A percentile compares a stretch with the other conserved stretches of the same genome.
phyloP scores from a whole-genome alignment of 139 green algal genomes.

The Gonium pectorale region DNA sequence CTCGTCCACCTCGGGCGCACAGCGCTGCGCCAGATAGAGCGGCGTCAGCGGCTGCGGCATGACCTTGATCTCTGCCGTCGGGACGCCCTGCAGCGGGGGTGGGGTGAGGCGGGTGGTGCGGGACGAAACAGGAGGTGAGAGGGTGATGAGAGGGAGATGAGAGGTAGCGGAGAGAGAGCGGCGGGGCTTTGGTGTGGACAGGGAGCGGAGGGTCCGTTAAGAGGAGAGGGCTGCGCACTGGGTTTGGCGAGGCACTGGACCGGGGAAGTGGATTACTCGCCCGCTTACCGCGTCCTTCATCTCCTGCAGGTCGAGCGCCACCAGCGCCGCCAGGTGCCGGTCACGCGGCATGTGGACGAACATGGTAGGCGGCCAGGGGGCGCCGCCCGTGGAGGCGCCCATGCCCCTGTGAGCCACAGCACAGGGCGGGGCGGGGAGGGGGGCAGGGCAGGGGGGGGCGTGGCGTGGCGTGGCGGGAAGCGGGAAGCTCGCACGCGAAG shows the following conservation, averaged over 20 bases:
- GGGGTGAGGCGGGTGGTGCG: background rate
- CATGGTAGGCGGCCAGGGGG: slow-evolving; percentile 63
- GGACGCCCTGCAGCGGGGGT: slow-evolving; percentile 32
- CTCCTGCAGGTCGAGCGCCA: slow-evolving; percentile 51
- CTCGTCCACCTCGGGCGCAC: slow-evolving; percentile 23
- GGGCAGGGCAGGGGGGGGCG: too few species aligned
- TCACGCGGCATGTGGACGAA: slow-evolving; percentile 80
- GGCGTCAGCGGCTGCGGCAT: slow-evolving; percentile 49
- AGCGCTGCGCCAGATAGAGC: slow-evolving; percentile 40
- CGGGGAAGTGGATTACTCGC: too few species aligned
- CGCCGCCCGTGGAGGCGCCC: background rate
- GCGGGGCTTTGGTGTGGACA: too few species aligned
- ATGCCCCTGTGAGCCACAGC: background rate
- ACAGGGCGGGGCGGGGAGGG: background rate
- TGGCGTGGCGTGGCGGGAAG: too few species aligned
- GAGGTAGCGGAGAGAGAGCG: too few species aligned
- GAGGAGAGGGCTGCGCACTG: too few species aligned
- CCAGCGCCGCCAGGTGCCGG: slow-evolving; percentile 34
- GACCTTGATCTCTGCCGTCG: slow-evolving; percentile 27
- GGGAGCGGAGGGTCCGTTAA: too few species aligned
- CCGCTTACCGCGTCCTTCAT: slow-evolving; percentile 39
- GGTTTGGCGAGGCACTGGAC: too few species aligned
- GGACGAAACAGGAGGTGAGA: background rate
- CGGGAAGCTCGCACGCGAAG: too few species aligned
- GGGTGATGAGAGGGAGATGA: too few species aligned